Base-by-base conservation (phyloP, 345 rosid species). In the Sisymbrium irio region DNA sequence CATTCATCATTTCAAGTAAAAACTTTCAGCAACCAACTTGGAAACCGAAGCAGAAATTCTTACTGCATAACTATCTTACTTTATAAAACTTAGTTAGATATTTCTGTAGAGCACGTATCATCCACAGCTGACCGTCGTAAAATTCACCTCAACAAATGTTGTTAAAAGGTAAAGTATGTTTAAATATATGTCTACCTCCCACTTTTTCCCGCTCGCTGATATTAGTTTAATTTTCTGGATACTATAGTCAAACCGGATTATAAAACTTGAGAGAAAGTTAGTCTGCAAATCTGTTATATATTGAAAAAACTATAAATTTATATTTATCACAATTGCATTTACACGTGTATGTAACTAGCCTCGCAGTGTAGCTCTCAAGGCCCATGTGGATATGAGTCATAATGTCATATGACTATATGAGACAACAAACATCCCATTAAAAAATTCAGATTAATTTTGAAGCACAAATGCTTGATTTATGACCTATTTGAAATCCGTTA, bases 331-430 rank as follows among this genome's bases (percentile, higher is more conserved):
- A 63, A 11, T 3, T 62, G 33, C 30, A 39, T 13, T 15, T 50
- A 72, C 76, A 62, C 46, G 63, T 54, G 64, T 42, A n/a, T 15
- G 9, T 22, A 14, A 42, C 15, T 72, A 54, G 46, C 27, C 18
- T 63, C 39, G 55, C 37, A 64, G 15, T 20, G 56, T 33, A 73
- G 57, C 71, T 64, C 28, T 64, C 71, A 33, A 64, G 46, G 18
- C 19, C 71, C 71, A 73, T 73, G 77, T 73, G 77, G 57, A 55
- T 33, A 44, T 17, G 64, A 64, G 77, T 73, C 77, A 73, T n/a
- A n/a, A n/a, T n/a, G n/a, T n/a, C n/a, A n/a, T n/a, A n/a, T n/a
- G n/a, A n/a, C n/a, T n/a, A n/a, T 32, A 45, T 33, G 36, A 58
- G 57, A 47, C 37, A 45, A 33, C 55, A 45, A 59, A 17, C 22